phyloP scores from a whole-genome alignment of 2,329 filamentous ascomycete species.

The Aspergillus caelatus region DNA sequence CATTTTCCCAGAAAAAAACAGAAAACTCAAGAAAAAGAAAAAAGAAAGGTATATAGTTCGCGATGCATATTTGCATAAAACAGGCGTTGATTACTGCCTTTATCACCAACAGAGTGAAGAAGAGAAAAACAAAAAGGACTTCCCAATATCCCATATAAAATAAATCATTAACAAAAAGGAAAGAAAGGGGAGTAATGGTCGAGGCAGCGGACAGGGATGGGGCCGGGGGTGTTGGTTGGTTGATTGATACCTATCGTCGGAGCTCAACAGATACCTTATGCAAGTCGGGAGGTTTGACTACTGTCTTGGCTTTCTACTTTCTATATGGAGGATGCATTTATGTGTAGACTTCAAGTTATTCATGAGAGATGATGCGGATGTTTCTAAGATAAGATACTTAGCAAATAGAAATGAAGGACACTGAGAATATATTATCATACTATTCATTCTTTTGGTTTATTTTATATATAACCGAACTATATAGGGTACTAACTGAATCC shows the following conservation, averaged over 20 bases:
- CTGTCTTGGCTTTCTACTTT: not conserved
- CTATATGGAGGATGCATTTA: not conserved
- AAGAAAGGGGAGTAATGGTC: conserved; percentile 2
- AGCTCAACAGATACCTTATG: not conserved
- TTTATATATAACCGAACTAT: not conserved
- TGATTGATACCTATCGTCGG: not conserved
- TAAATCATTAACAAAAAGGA: not conserved
- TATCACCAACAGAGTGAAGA: not conserved
- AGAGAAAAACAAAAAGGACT: not conserved
- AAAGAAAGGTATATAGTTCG: conserved; percentile 27
- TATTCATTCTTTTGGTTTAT: not conserved
- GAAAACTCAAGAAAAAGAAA: conserved; percentile 7
- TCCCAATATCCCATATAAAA: not conserved
- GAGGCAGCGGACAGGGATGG: conserved; percentile 1
- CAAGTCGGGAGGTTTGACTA: not conserved
- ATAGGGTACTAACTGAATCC: not conserved
- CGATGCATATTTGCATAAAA: conserved; percentile 23
- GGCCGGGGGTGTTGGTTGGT: not conserved
- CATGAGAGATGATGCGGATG: not conserved
- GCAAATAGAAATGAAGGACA: conserved; percentile 4
- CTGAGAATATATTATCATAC: conserved; percentile 2
- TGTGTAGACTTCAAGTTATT: not conserved
- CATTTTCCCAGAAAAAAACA: not conserved
- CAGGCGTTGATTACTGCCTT: conserved; percentile 18
- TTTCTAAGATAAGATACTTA: not conserved